A percentile compares a stretch with the other conserved stretches of the same genome.
phyloP scores from a whole-genome alignment of 2,329 filamentous ascomycete genomes.

The Nothopassalora personata region DNA sequence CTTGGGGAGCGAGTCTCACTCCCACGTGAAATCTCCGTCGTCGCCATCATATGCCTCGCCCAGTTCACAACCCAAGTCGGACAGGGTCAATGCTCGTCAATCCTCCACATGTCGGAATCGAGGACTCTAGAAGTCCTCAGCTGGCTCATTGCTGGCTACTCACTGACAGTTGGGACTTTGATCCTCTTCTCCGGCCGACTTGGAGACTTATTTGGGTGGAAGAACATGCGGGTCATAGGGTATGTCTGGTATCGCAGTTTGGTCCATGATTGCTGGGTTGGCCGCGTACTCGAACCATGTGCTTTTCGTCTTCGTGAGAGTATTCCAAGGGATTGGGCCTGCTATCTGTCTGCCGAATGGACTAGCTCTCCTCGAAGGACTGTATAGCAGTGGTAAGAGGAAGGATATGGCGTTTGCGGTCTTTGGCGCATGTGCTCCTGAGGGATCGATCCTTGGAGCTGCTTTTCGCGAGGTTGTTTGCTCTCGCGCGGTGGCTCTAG shows the following conservation, averaged over 20 bases:
- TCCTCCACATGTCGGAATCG: slow-evolving; percentile 38
- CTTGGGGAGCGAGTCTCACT: slow-evolving; percentile 26
- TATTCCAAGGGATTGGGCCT: slow-evolving; percentile 37
- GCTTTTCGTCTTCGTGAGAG: slow-evolving; percentile 34
- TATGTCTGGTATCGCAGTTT: slow-evolving; percentile 38
- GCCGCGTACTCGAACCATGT: slow-evolving; percentile 31
- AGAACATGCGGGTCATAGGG: slow-evolving; percentile 38
- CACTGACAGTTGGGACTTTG: slow-evolving; percentile 42
- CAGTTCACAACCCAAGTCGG: slow-evolving; percentile 30
- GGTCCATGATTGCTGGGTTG: slow-evolving; percentile 38
- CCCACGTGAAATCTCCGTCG: slow-evolving; percentile 28
- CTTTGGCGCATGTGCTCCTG: slow-evolving; percentile 34
- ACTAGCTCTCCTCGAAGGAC: slow-evolving; percentile 32
- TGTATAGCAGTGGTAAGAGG: slow-evolving; percentile 31
- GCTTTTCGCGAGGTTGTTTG: slow-evolving; percentile 31
- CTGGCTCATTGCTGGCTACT: slow-evolving; percentile 43
- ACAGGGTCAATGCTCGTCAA: slow-evolving; percentile 24
- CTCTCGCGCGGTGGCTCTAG: slow-evolving; percentile 30
- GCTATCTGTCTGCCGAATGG: slow-evolving; percentile 35
- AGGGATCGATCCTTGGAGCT: slow-evolving; percentile 32
- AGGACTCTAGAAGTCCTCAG: slow-evolving; percentile 39
- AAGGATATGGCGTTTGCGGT: slow-evolving; percentile 37
- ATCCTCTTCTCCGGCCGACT: slow-evolving; percentile 42
- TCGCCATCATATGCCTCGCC: slow-evolving; percentile 26
- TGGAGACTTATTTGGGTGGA: slow-evolving; percentile 43